Evolutionary conservation across 306 rosid genomes (phyloP).

Genomic region (Vigna nakashimae): DNA sequence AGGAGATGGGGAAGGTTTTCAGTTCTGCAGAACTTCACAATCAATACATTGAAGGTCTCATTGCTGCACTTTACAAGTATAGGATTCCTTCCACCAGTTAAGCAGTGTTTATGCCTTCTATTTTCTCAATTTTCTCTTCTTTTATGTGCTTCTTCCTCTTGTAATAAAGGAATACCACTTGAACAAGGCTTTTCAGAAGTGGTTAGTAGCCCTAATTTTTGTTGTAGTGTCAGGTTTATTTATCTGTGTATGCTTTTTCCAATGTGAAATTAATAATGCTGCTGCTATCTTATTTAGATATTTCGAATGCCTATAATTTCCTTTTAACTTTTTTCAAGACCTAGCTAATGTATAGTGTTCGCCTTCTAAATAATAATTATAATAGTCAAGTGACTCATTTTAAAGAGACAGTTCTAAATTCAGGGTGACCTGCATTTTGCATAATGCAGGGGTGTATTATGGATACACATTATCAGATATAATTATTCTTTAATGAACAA

Average conservation of each 20-base stretch:
- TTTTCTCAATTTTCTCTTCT: background rate
- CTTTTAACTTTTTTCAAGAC: background rate
- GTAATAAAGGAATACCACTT: background rate
- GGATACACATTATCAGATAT: no score
- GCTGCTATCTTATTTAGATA: background rate
- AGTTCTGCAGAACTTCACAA: conserved; percentile 36
- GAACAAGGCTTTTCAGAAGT: no score
- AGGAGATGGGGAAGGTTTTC: conserved; percentile 44
- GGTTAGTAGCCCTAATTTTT: background rate
- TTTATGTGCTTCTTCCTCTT: background rate
- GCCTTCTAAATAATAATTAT: no score
- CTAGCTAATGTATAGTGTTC: no score
- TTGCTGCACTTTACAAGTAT: conserved; percentile 37
- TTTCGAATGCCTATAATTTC: no score
- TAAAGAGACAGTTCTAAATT: no score
- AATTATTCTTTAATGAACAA: no score
- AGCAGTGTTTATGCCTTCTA: background rate
- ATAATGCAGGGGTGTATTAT: no score
- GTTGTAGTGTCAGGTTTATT: background rate
- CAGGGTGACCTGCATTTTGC: no score
- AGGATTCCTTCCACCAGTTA: background rate
- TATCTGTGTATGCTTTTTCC: no score
- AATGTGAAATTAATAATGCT: background rate
- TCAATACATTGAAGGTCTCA: conserved; percentile 31
- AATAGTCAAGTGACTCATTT: no score